These are phyloP conservation scores for Euphorbia peplus DNA, from an alignment of 345 rosid genomes.

Conservation along the genomic window DNA sequence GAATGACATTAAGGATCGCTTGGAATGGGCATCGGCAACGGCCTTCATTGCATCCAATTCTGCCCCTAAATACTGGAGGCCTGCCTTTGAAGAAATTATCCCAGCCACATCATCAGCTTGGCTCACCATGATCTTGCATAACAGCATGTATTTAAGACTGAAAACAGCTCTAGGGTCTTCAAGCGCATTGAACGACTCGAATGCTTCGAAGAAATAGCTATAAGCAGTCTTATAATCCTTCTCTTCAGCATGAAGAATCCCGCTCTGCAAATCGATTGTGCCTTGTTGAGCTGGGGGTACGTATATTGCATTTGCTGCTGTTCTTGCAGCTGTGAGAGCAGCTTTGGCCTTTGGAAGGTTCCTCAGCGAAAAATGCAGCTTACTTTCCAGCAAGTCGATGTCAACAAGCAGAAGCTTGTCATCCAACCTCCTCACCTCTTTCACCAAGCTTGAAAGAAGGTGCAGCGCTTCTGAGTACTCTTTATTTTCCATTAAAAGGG, in stretches of 20 bases:
- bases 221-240: conserved; percentile 96
- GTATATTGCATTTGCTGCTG: conserved; percentile 96
- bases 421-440: conserved; percentile 95
- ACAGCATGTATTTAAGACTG: conserved; percentile 85
- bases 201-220: conserved; percentile 94
- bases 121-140: conserved; percentile 95
- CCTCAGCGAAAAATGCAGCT: conserved; percentile 84
- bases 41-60: conserved; percentile 97
- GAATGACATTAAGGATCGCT: conserved; percentile 81
- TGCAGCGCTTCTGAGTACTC: conserved; percentile 73
- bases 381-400: conserved; percentile 88
- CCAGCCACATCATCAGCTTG: conserved; percentile 97
- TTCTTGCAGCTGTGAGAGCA: conserved; percentile 93
- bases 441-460: conserved; percentile 62
- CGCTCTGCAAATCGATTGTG: conserved; percentile 92
- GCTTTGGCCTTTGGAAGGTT: conserved; percentile 97
- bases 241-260: conserved; percentile 97
- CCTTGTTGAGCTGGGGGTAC: conserved; percentile 97
- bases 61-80: conserved; percentile 75
- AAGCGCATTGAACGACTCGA: conserved; percentile 88
- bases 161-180: conserved; percentile 85
- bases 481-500: conserved; percentile 83
- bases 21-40: conserved; percentile 91
- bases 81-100: conserved; percentile 92
- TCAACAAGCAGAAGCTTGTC: conserved; percentile 96